phyloP scores from a whole-genome alignment of 768 basidiomycete genomes.

The Clitopilus hobsonii region DNA sequence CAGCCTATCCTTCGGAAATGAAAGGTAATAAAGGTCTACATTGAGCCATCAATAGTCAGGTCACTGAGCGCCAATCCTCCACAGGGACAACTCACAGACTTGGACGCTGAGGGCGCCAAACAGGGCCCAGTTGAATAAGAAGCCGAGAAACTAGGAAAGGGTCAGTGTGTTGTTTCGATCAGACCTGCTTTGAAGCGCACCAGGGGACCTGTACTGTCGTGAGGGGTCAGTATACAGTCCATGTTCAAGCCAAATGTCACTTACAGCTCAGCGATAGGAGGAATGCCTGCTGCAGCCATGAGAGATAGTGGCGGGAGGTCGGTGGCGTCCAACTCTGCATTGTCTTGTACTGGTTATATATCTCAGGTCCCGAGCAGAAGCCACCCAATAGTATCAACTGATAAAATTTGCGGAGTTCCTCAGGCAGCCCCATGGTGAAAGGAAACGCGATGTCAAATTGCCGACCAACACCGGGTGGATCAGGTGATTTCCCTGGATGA shows the following conservation, averaged over 20 bases:
- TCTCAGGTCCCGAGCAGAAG: not conserved
- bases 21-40: constrained; percentile 29
- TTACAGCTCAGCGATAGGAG: not conserved
- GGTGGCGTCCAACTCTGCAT: not conserved
- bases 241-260: not conserved
- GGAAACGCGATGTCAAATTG: not conserved
- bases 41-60: not conserved
- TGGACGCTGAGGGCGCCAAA: not conserved
- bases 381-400: not conserved
- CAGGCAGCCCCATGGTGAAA: not conserved
- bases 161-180: not conserved
- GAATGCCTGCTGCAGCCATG: not conserved
- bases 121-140: not conserved
- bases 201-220: not conserved
- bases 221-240: not conserved
- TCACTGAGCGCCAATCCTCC: not conserved
- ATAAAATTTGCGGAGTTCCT: not conserved
- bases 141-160: not conserved
- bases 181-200: not conserved
- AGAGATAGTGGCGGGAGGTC: not conserved
- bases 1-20: constrained; percentile 20
- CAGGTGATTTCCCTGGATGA: not conserved
- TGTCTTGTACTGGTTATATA: not conserved
- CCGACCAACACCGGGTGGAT: not conserved
- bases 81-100: not conserved